phyloP scores from a whole-genome alignment of 2,329 filamentous ascomycete species.

The Lachnellula cervina region DNA sequence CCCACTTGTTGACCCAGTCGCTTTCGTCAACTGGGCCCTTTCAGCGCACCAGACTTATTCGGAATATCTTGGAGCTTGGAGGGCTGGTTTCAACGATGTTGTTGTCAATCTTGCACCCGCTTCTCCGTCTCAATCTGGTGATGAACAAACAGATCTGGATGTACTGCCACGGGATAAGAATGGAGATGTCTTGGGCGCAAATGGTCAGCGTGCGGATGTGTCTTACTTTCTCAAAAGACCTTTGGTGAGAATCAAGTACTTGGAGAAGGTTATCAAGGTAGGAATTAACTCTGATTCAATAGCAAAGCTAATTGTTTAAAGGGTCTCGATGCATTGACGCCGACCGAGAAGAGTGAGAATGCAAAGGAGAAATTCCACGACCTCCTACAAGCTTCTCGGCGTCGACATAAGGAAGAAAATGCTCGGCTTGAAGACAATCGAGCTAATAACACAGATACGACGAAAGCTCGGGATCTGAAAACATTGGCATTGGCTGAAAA shows the following conservation, averaged over 20 bases:
- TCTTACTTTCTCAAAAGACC: slow-evolving; percentile 88
- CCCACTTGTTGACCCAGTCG: slow-evolving; percentile 65
- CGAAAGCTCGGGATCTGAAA: slow-evolving; percentile 70
- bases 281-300: not conserved
- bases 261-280: slow-evolving; percentile 78
- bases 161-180: slow-evolving; percentile 57
- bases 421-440: slow-evolving; percentile 79
- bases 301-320: slow-evolving; percentile 8
- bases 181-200: slow-evolving; percentile 53
- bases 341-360: slow-evolving; percentile 39
- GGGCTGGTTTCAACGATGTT: slow-evolving; percentile 89
- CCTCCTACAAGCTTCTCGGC: slow-evolving; percentile 73
- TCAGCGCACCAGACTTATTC: slow-evolving; percentile 73
- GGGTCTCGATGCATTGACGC: slow-evolving; percentile 28
- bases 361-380: slow-evolving; percentile 45
- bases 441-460: slow-evolving; percentile 76
- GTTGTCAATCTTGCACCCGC: slow-evolving; percentile 86
- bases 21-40: slow-evolving; percentile 76
- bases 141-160: slow-evolving; percentile 51
- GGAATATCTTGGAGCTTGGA: slow-evolving; percentile 83
- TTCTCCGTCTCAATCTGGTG: slow-evolving; percentile 47
- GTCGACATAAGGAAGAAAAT: slow-evolving; percentile 66
- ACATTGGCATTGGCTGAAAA: slow-evolving; percentile 68
- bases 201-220: slow-evolving; percentile 89
- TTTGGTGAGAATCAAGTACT: slow-evolving; percentile 79